Conservation (phyloP, 2,329 filamentous ascomycete species). For the Metarhizium anisopliae region DNA sequence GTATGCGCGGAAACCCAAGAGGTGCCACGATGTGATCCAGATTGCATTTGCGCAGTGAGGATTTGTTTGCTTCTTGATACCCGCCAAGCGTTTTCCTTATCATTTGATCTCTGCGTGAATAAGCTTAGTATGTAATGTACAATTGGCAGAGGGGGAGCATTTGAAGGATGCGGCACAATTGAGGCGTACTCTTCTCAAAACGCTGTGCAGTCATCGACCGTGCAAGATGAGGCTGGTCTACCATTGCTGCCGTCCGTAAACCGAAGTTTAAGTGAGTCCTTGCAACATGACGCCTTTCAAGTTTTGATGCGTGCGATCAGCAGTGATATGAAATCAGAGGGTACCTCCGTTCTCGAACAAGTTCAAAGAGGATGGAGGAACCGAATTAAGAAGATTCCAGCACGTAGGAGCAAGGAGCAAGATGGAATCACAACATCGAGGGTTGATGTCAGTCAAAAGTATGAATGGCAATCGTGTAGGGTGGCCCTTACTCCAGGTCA, state of each 20-base stretch:
- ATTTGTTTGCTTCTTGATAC: slow-evolving; percentile 2
- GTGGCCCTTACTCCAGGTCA: not conserved
- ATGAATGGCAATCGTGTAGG: too few relatives aligned
- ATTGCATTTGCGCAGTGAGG: slow-evolving; percentile 21
- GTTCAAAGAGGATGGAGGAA: not conserved
- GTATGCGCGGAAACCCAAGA: slow-evolving; percentile 53
- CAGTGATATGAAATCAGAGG: not conserved
- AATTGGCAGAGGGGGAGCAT: not conserved
- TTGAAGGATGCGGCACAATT: not conserved
- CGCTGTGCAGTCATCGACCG: not conserved
- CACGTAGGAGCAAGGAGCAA: not conserved
- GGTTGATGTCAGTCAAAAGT: too few relatives aligned
- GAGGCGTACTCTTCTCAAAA: too few relatives aligned
- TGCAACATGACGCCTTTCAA: not conserved
- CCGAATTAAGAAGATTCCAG: not conserved
- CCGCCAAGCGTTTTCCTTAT: slow-evolving; percentile 12
- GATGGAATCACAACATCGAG: too few relatives aligned
- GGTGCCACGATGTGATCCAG: slow-evolving; percentile 27
- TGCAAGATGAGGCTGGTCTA: not conserved
- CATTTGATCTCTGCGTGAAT: slow-evolving; percentile 1
- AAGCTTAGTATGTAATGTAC: not conserved
- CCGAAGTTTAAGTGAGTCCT: slow-evolving; percentile 1
- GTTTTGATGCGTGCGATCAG: not conserved
- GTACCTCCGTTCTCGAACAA: not conserved
- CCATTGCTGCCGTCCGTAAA: not conserved